Base-by-base conservation (phyloP, 371 early-diverging fungal species). In the Syncephalis fuscata region DNA sequence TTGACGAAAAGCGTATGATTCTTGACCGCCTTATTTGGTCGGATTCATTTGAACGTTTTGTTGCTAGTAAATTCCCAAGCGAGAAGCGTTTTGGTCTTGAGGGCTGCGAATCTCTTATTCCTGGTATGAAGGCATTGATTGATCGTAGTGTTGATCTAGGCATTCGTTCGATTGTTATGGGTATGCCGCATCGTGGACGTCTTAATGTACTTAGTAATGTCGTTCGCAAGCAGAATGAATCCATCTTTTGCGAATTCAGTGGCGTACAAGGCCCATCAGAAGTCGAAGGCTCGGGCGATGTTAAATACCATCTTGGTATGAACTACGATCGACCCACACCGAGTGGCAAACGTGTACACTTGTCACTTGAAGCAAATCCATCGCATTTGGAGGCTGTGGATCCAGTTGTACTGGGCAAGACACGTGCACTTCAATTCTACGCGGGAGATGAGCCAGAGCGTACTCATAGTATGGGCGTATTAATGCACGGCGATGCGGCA, bases 151-250 rank as follows among this genome's bases (percentile, higher is more conserved):
- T 92, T 42, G 92, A 93, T 51, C 73, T 80, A 48, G 97, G 95
- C 25, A 82, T 92, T 53, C 85, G 89, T 60, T 80, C 85, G 43
- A 82, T 94, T 54, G 82, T 92, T 42, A 85, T 96, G 75, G 94
- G 97, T 51, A 96, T 95, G 95, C 88, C 97, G 37, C 97, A 96
- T 66, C 88, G 97, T 66, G 97, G 97, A 51, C 86, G 97, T 56
- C 70, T 96, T 45, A 96, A 96, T 63, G 93, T 96, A n/a, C 76
- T 97, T 44, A 85, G 86, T 57, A 93, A 93, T 65, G 95, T 96
- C 36, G 90, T 95, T 53, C 85, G 93, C 61, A 94, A 94, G 71
- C 95, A 95, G 48, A 85, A 88, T 63, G 92, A 91, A 64, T 90
- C 90, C 25, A 92, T 95, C 60, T 97, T 95, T 66, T 85, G 88